These are phyloP conservation scores for Angomonas deanei DNA, from an alignment of 208 protist genomes.

Conservation along the genomic window DNA sequence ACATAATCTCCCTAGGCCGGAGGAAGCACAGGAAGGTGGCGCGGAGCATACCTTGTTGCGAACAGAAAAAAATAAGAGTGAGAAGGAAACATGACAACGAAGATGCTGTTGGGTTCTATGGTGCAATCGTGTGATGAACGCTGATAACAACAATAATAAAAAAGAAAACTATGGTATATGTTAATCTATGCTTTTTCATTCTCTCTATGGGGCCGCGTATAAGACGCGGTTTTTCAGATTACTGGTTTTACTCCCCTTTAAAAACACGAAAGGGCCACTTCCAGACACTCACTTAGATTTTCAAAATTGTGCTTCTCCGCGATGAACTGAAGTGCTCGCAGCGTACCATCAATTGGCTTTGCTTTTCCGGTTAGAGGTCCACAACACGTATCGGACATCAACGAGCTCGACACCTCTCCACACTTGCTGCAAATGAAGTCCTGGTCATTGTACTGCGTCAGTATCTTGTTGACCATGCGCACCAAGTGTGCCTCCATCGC, in stretches of 20 bases:
- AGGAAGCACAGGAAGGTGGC: slow-evolving; percentile 29
- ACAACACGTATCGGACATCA: slow-evolving; percentile 75
- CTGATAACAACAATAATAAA: neutral
- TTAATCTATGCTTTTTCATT: neutral
- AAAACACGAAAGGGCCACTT: slow-evolving; percentile 39
- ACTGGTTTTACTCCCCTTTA: slow-evolving; percentile 14
- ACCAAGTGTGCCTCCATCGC: slow-evolving; percentile 76
- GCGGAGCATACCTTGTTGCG: slow-evolving; percentile 31
- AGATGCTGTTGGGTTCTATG: neutral
- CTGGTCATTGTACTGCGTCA: slow-evolving; percentile 53
- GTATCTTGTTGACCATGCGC: slow-evolving; percentile 60
- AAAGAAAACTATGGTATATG: neutral
- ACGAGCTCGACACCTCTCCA: slow-evolving; percentile 54
- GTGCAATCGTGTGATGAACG: neutral
- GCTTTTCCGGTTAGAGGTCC: slow-evolving; percentile 66
- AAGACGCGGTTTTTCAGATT: neutral
- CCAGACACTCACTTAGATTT: slow-evolving; percentile 65
- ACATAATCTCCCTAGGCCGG: slow-evolving; percentile 85
- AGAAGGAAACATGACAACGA: neutral
- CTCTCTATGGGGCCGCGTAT: neutral
- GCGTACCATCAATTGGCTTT: slow-evolving; percentile 29
- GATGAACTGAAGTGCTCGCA: slow-evolving; percentile 58
- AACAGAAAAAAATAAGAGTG: neutral
- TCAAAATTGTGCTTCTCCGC: slow-evolving; percentile 56
- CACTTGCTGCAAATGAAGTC: slow-evolving; percentile 88